phyloP scores from a whole-genome alignment of 805 yeast genomes.

The Hanseniaspora hatyaiensis region DNA sequence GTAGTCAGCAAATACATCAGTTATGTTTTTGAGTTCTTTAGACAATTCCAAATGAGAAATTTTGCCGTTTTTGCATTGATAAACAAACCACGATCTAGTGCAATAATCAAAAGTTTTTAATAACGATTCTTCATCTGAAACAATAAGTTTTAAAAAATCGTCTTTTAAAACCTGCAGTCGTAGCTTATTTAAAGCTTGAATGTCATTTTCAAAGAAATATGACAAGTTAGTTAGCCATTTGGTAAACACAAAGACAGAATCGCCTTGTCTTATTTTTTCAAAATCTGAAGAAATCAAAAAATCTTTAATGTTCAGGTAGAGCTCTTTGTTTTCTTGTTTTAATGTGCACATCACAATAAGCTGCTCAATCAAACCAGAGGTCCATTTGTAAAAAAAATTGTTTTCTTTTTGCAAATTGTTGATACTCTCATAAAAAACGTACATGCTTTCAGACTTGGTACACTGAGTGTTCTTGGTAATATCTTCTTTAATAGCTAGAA shows the following conservation, averaged over 20 bases:
- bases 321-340: neutral
- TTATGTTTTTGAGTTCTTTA: neutral
- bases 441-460: too few species aligned
- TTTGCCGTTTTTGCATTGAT: neutral
- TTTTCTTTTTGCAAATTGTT: neutral
- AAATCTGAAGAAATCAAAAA: neutral
- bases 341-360: neutral
- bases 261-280: neutral
- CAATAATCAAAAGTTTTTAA: neutral
- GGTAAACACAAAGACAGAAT: neutral
- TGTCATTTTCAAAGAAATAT: neutral
- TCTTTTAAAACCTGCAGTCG: neutral
- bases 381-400: neutral
- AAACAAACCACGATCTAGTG: neutral
- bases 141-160: neutral
- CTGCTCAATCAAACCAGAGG: neutral
- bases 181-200: too few species aligned
- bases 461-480: too few species aligned
- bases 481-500: neutral
- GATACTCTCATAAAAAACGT: too few species aligned
- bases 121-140: neutral
- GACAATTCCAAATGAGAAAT: neutral
- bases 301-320: neutral
- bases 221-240: slow-evolving; percentile 1
- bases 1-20: neutral